These are phyloP conservation scores for Cyphellophora attinorum DNA, from an alignment of 2,329 filamentous ascomycete genomes.

Conservation along the genomic window DNA sequence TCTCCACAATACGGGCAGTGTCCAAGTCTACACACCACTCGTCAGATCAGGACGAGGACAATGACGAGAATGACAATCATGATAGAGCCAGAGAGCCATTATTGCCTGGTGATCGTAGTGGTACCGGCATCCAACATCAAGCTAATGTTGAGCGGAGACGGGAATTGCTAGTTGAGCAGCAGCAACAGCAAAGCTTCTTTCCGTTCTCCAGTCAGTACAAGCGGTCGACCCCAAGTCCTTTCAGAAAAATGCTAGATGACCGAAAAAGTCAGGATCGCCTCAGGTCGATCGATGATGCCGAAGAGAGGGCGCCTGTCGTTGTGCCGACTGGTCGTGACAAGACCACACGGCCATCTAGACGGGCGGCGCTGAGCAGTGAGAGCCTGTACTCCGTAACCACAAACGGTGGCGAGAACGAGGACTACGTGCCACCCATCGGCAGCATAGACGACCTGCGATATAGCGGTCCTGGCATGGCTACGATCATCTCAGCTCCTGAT, in stretches of 20 bases:
- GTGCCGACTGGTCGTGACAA: neutral
- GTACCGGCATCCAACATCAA: conserved; percentile 3
- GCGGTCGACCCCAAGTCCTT: conserved; percentile 10
- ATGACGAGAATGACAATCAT: neutral
- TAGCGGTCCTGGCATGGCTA: conserved; percentile 26
- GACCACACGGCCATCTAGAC: neutral
- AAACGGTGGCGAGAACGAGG: conserved; percentile 22
- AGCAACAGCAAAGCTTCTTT: conserved; percentile 15
- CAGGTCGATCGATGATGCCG: too few species aligned
- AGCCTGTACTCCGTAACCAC: conserved; percentile 35
- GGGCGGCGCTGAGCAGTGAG: conserved; percentile 24
- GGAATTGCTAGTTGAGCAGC: conserved; percentile 7
- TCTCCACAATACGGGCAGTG: conserved; percentile 1
- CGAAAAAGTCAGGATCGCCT: conserved; percentile 2
- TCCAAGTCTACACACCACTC: neutral
- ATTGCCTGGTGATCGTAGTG: neutral
- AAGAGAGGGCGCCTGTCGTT: too few species aligned
- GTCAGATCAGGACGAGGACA: neutral
- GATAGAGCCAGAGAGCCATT: too few species aligned
- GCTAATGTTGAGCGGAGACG: conserved; percentile 5
- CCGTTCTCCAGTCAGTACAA: conserved; percentile 11
- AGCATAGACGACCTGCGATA: conserved; percentile 11
- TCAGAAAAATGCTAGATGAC: conserved; percentile 10
- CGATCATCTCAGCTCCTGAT: conserved; percentile 25
- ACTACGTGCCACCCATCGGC: conserved; percentile 7